phyloP scores from a whole-genome alignment of 1,139 yeast genomes.

The Debaryomyces coudertii region DNA sequence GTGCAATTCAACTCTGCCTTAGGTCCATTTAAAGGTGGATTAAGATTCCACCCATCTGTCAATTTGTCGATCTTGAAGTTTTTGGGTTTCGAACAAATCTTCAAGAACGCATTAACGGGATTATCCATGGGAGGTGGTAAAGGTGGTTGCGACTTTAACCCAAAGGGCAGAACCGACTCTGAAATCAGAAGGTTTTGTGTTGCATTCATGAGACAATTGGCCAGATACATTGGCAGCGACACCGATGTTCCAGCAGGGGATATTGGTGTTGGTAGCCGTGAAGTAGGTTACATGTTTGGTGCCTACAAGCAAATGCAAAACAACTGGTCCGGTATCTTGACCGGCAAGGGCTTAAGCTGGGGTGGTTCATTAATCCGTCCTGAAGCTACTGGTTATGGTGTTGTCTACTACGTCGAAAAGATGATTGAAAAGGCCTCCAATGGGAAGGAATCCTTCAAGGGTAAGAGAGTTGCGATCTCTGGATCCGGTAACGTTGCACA shows the following conservation, averaged over 20 bases:
- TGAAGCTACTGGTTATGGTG: constrained; percentile 99
- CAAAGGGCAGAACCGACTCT: constrained; percentile 87
- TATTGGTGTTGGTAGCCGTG: constrained; percentile 95
- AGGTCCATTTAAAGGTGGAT: constrained; percentile 99
- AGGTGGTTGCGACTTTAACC: constrained; percentile 98
- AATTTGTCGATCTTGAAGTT: constrained; percentile 93
- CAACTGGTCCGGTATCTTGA: constrained; percentile 95
- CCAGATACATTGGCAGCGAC: constrained; percentile 95
- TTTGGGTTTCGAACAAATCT: constrained; percentile 97
- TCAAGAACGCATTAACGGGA: constrained; percentile 97
- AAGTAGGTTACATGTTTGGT: constrained; percentile 88
- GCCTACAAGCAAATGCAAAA: constrained; percentile 92
- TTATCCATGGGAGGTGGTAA: constrained; percentile 99
- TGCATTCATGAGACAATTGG: constrained; percentile 93
- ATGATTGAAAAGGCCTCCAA: constrained; percentile 92
- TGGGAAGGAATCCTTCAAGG: constrained; percentile 86
- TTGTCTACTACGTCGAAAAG: constrained; percentile 94
- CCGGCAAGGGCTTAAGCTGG: constrained; percentile 98
- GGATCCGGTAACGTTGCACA: constrained; percentile 99
- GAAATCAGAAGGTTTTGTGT: constrained; percentile 98
- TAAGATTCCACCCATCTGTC: constrained; percentile 96
- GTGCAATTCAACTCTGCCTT: constrained; percentile 98
- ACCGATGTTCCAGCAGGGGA: constrained; percentile 98
- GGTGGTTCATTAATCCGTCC: constrained; percentile 99
- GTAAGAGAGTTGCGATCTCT: constrained; percentile 93